A percentile compares a stretch with the other conserved stretches of the same genome.
Evolutionary conservation across 768 basidiomycete genomes (phyloP).

Genomic region (Boletus tylopilopsis): DNA sequence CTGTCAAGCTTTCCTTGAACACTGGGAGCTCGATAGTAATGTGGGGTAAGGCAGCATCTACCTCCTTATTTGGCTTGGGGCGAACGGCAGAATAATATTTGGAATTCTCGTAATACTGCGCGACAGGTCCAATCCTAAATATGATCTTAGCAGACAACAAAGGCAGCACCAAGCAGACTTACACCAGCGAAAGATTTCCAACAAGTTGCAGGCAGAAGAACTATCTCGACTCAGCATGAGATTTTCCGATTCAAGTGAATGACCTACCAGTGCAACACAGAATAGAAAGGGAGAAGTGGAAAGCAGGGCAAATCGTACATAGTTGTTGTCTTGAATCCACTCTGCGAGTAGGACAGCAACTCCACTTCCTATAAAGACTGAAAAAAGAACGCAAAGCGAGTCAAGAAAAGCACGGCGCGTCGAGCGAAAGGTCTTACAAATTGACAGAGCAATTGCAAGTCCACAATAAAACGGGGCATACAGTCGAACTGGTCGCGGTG

Average conservation of each 20-base stretch:
- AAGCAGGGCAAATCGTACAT: slow-evolving; percentile 61
- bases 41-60: slow-evolving; percentile 66
- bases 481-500: slow-evolving; percentile 49
- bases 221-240: slow-evolving; percentile 32
- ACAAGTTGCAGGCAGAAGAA: slow-evolving; percentile 75
- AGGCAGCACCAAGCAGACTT: slow-evolving; percentile 4
- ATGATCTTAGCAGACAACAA: slow-evolving; percentile 2
- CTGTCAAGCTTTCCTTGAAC: slow-evolving; percentile 78
- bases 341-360: slow-evolving; percentile 57
- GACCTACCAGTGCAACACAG: slow-evolving; percentile 66
- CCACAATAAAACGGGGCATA: slow-evolving; percentile 75
- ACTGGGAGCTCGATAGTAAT: slow-evolving; percentile 83
- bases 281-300: slow-evolving; percentile 66
- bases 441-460: slow-evolving; percentile 54
- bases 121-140: slow-evolving; percentile 70
- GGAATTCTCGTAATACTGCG: slow-evolving; percentile 83
- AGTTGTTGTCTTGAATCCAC: slow-evolving; percentile 59
- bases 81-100: slow-evolving; percentile 73
- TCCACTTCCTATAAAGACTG: slow-evolving; percentile 74
- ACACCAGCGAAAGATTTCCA: slow-evolving; percentile 60
- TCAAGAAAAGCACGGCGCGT: slow-evolving; percentile 7
- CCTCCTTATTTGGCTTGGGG: slow-evolving; percentile 55
- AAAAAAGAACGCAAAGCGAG: not conserved
- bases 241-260: not conserved
- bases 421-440: slow-evolving; percentile 45